Percentiles rank a stretch among this genome's conserved stretches.
Conservation (phyloP, 2,329 filamentous ascomycete species). For the Trichophyton rubrum region DNA sequence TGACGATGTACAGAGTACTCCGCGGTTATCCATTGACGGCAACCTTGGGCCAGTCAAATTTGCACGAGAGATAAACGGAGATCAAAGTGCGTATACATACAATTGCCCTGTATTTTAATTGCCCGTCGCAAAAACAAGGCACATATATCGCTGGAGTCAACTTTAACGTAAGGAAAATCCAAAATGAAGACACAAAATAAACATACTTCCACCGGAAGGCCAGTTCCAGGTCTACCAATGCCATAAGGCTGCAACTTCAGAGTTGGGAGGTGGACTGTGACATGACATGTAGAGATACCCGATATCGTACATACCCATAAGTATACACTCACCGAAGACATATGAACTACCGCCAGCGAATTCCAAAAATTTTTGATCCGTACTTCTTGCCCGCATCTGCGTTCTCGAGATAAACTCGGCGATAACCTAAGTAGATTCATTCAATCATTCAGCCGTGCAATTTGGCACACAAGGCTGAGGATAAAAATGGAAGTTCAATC, state of each 20-base stretch:
- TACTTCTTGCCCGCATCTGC: constrained; percentile 26
- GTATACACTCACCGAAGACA: neutral
- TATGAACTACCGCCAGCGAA: constrained; percentile 31
- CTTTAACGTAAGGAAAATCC: neutral
- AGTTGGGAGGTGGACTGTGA: neutral
- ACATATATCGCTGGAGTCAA: neutral
- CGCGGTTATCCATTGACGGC: neutral
- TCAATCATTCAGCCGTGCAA: neutral
- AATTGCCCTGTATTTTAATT: neutral
- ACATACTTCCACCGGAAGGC: neutral
- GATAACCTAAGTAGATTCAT: constrained; percentile 27
- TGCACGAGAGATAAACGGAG: no score
- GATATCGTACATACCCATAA: no score
- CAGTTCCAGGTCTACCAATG: neutral
- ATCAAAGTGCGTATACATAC: neutral
- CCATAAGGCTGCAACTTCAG: neutral
- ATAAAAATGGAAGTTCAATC: neutral
- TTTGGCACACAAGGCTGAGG: neutral
- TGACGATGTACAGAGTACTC: neutral
- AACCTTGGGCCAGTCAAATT: no score
- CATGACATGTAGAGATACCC: no score
- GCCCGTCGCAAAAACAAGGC: neutral
- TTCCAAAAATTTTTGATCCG: constrained; percentile 40
- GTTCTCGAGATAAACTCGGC: constrained; percentile 36
- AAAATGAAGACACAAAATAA: no score